Conservation (phyloP, 2,329 filamentous ascomycete genomes). For the Trichophaea hybrida region DNA sequence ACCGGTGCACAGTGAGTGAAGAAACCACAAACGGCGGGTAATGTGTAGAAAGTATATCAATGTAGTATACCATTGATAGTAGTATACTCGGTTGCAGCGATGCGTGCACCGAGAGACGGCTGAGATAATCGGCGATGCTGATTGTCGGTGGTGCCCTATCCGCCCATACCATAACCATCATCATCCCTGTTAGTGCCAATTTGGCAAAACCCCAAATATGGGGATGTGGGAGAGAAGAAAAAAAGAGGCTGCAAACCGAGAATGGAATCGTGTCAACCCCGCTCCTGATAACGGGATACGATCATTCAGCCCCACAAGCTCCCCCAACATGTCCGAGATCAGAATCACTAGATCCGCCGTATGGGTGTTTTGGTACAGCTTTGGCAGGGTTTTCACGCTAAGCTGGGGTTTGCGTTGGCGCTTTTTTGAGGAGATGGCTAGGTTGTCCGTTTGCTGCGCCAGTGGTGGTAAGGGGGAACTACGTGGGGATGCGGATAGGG, state of each 20-base stretch:
- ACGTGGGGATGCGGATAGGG: background rate
- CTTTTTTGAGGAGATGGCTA: background rate
- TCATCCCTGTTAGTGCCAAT: background rate
- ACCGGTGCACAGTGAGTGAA: conserved; percentile 89
- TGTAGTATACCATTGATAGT: conserved; percentile 98
- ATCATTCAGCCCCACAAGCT: conserved; percentile 88
- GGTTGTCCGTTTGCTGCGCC: background rate
- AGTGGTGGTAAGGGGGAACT: background rate
- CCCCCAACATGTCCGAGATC: conserved; percentile 88
- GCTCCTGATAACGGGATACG: conserved; percentile 69
- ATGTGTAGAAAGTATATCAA: conserved; percentile 80
- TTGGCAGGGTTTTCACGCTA: conserved; percentile 45
- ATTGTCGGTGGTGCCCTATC: conserved; percentile 65
- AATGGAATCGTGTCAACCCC: conserved; percentile 86
- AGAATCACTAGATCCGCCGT: conserved; percentile 78
- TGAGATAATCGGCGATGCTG: conserved; percentile 84
- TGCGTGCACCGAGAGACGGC: conserved; percentile 82
- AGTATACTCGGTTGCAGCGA: conserved; percentile 84
- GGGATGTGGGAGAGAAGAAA: background rate
- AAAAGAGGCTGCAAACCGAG: conserved; percentile 43
- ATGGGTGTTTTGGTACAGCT: conserved; percentile 65
- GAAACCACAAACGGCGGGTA: conserved; percentile 95
- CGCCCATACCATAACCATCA: background rate
- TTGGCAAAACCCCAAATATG: too few species aligned
- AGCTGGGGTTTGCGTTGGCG: background rate